A percentile compares a stretch with the other conserved stretches of the same genome.
These are phyloP conservation scores for Metschnikowia santaceciliae DNA, from an alignment of 805 yeast species.

Conservation along the genomic window DNA sequence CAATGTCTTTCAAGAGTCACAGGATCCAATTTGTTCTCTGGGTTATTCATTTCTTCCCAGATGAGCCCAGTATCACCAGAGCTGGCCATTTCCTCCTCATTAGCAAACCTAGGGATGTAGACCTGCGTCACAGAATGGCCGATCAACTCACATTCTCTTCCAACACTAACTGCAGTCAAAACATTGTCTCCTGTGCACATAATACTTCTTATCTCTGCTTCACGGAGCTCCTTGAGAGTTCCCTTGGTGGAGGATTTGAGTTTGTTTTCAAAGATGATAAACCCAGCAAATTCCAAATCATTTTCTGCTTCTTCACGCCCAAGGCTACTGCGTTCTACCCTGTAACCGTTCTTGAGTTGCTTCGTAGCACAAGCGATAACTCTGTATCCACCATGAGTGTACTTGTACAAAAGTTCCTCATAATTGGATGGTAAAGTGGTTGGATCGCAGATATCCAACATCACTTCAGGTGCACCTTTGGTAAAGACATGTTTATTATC, in stretches of 20 bases:
- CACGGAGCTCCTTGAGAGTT: conserved; percentile 55
- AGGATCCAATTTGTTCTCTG: conserved; percentile 56
- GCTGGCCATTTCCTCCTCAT: conserved; percentile 20
- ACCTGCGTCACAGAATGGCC: conserved; percentile 30
- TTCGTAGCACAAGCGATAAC: conserved; percentile 92
- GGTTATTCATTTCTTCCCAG: conserved; percentile 70
- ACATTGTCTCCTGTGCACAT: conserved; percentile 99
- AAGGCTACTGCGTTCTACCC: conserved; percentile 17
- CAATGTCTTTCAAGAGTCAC: conserved; percentile 51
- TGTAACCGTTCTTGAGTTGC: conserved; percentile 21
- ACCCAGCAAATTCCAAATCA: conserved; percentile 73
- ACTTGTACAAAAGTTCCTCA: conserved; percentile 68
- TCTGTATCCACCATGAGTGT: conserved; percentile 91
- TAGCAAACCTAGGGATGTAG: conserved; percentile 56
- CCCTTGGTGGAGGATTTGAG: conserved; percentile 64
- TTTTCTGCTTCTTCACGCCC: conserved; percentile 66
- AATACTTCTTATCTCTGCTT: conserved; percentile 73
- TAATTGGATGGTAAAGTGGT: conserved; percentile 71
- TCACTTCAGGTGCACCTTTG: conserved; percentile 97
- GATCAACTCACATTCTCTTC: conserved; percentile 73
- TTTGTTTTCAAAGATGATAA: conserved; percentile 89
- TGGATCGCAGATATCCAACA: conserved; percentile 69
- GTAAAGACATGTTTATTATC: conserved; percentile 43
- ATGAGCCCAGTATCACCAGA: conserved; percentile 37
- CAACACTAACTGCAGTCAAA: conserved; percentile 91